Base-by-base conservation (phyloP, 768 basidiomycete species). In the Auriculariales sp. region DNA sequence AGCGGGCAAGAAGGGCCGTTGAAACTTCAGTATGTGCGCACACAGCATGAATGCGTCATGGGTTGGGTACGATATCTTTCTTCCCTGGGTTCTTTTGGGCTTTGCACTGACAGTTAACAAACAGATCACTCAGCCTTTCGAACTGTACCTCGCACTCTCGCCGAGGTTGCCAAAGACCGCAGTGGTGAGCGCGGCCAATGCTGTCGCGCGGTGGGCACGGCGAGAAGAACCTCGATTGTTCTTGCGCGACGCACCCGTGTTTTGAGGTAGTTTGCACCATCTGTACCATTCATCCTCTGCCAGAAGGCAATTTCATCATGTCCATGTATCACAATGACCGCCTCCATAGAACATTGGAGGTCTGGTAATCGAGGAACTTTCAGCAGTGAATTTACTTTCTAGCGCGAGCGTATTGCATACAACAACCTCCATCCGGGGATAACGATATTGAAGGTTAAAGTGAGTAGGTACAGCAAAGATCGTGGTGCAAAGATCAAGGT, bases 91-190 rank as follows among this genome's bases (percentile, higher is more conserved):
- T 36, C 62, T 15, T 47, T 46, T 32, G 46, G 31, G 31, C 39
- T 19, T 11, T 25, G 39, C 27, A 24, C 22, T 44, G 10, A 24
- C 39, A 24, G 9, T 32, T 32, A 7, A 7, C 31, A 9, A 9
- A 3, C 59, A 98, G 93, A 83, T 93, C 52, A 95, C 93, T 0
- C 85, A 91, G 58, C 81, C 83, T 0, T 97, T 95, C 59, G 95
- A 98, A 62, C 66, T 98, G 14, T 98, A 95, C 60, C 65, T 94
- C 46, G 72, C 84, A 0, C 62, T 93, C 12, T 87, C 90, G 1
- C 86, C 89, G 9, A 71, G 75, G 45, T 60, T 97, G 48, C 88
- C 94, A 4, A 97, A 97, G 71, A 82, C 80, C 47, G 90, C 86
- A 0, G 81, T 78, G 1, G 81, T 97, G 12, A 78, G 81, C 11